Evolutionary conservation across 345 rosid species (phyloP), one percentile per base, ranked within the genome.

Genomic region (Citrus australasica): DNA sequence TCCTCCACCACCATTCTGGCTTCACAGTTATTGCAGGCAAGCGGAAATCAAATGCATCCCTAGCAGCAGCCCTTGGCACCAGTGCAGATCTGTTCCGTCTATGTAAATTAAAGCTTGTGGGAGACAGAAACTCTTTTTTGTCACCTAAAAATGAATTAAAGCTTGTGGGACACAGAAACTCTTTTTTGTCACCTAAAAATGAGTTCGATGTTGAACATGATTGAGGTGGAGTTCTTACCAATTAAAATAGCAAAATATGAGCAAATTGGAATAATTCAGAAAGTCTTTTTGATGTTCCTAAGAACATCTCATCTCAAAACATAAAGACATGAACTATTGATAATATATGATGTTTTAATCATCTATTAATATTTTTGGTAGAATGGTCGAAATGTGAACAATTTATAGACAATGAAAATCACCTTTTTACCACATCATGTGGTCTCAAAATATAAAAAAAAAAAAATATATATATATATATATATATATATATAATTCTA

Each of bases 1-100:
- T 91, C 77, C 97, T 89, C 93, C 92, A 87, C 95, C 95, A 91
- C 97, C 97, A 94, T 61, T 89, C 88, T 25, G 92, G 97, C 76
- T 89, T 91, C 84, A 88, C 87, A 7, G 67, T 35, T 35, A 86
- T 61, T 73, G 77, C 82, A 16, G 94, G 94, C 51, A 78, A 77
- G 60, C 78, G 83, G 76, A 91, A 80, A 73, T 85, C 79, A 75
- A 87, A 87, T 35, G 85, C 85, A 42, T 85, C 83, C 83, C 82
- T 85, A 35, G 74, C 71, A 11, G 78, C 78, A 30, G 90, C 94
- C 66, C 79, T 81, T 2, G 72, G 71, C 8, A 80, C 74, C 6
- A 48, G 10, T 4, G 24, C 11, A 13, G 76, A 79, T 76, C 53
- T 78, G 30, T 38, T 60, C 4, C 25, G 66, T 58, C 62, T 76